Percentiles rank a stretch among this genome's conserved stretches.
phyloP scores from a whole-genome alignment of 2,329 filamentous ascomycete species.

The Harringtonia lauricola region DNA sequence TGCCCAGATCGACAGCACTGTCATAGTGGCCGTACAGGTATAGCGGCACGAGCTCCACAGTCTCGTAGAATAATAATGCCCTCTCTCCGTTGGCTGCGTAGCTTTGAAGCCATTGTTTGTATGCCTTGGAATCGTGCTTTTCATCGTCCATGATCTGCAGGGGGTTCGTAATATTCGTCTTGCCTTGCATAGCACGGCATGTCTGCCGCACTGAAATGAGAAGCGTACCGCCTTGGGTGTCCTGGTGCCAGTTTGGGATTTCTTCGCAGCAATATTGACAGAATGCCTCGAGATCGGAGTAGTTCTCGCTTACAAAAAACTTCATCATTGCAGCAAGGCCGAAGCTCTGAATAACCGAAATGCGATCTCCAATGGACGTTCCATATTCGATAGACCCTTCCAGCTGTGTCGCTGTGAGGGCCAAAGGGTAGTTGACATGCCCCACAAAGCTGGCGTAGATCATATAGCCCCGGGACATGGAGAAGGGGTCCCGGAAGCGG shows the following conservation, averaged over 20 bases:
- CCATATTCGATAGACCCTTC: slow-evolving; percentile 58
- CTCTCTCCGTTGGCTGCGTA: slow-evolving; percentile 49
- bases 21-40: slow-evolving; percentile 55
- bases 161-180: slow-evolving; percentile 44
- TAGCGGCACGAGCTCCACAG: slow-evolving; percentile 49
- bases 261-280: slow-evolving; percentile 65
- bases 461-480: slow-evolving; percentile 57
- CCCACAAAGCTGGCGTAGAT: slow-evolving; percentile 59
- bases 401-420: slow-evolving; percentile 45
- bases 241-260: slow-evolving; percentile 59
- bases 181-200: slow-evolving; percentile 62
- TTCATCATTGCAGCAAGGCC: slow-evolving; percentile 56
- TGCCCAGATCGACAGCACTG: slow-evolving; percentile 45
- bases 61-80: slow-evolving; percentile 58
- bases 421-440: slow-evolving; percentile 55
- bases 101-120: slow-evolving; percentile 46
- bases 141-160: slow-evolving; percentile 54
- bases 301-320: slow-evolving; percentile 59
- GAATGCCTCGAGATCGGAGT: slow-evolving; percentile 57
- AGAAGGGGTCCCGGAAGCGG: slow-evolving; percentile 51
- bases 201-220: slow-evolving; percentile 56
- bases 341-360: slow-evolving; percentile 60
- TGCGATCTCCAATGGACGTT: slow-evolving; percentile 56
- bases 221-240: slow-evolving; percentile 60
- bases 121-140: slow-evolving; percentile 47